Conservation (phyloP, 2,329 filamentous ascomycete species). For the Pseudogymnoascus sp. region DNA sequence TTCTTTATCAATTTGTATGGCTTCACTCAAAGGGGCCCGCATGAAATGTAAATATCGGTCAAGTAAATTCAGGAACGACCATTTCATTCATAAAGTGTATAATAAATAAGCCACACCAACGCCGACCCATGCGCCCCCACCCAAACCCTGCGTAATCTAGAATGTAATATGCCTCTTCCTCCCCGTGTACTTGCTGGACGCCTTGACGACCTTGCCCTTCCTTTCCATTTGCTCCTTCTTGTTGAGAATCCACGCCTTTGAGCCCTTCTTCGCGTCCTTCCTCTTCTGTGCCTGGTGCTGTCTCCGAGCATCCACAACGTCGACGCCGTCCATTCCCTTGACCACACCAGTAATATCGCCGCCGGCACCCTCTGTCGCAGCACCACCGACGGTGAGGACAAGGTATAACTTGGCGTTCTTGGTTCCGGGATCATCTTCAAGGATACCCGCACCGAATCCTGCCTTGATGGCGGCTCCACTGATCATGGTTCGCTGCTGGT, state of each 20-base stretch:
- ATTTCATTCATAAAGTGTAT: background rate
- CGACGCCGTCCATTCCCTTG: slow-evolving; percentile 78
- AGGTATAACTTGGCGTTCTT: slow-evolving; percentile 97
- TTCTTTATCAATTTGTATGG: background rate
- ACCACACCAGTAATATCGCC: slow-evolving; percentile 90
- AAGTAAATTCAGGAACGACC: background rate
- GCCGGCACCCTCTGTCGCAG: slow-evolving; percentile 38
- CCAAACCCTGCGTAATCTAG: slow-evolving; percentile 32
- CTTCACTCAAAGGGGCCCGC: background rate
- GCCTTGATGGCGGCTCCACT: slow-evolving; percentile 82
- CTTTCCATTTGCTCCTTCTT: slow-evolving; percentile 91
- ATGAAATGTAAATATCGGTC: background rate
- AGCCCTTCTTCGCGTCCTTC: slow-evolving; percentile 65
- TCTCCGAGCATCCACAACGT: slow-evolving; percentile 63
- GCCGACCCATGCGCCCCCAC: background rate
- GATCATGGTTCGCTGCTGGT: slow-evolving; percentile 86
- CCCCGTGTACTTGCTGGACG: slow-evolving; percentile 87
- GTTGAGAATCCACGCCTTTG: slow-evolving; percentile 73
- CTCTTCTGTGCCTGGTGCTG: slow-evolving; percentile 39
- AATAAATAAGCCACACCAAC: background rate
- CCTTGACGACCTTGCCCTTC: slow-evolving; percentile 92
- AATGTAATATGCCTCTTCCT: slow-evolving; percentile 75
- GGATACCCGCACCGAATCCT: slow-evolving; percentile 86
- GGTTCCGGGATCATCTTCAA: slow-evolving; percentile 92
- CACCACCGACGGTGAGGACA: slow-evolving; percentile 77